Conservation (phyloP, 441 rosid species). For the Rhodomyrtus psidioides region DNA sequence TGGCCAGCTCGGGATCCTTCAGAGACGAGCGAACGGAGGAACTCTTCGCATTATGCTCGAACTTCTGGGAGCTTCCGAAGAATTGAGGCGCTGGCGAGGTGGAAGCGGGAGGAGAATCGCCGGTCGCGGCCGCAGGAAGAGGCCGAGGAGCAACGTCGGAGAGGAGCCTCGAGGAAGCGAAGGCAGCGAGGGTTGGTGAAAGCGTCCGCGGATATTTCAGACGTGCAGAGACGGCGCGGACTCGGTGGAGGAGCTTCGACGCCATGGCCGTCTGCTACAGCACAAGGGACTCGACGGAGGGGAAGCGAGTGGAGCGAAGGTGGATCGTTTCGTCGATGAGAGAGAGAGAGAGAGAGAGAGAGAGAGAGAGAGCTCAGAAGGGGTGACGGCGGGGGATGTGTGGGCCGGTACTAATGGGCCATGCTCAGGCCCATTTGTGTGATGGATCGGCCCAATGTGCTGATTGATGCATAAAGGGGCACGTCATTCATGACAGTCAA, state of each 20-base stretch:
- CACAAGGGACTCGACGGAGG: not conserved
- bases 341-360: not conserved
- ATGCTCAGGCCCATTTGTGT: not conserved
- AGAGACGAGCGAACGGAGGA: slow-evolving; percentile 38
- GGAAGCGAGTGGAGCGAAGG: not conserved
- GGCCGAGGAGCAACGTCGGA: not conserved
- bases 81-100: not conserved
- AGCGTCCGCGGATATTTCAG: not conserved
- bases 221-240: not conserved
- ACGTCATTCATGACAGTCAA: not conserved
- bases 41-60: not conserved
- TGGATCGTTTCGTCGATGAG: not conserved
- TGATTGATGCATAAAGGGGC: not conserved
- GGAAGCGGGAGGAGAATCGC: not conserved
- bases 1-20: slow-evolving; percentile 62
- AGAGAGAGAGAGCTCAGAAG: not conserved
- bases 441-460: not conserved
- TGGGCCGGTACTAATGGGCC: not conserved
- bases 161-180: not conserved
- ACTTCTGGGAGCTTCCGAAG: not conserved
- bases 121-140: not conserved
- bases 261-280: not conserved
- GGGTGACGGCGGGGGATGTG: not conserved
- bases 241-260: not conserved
- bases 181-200: not conserved